phyloP scores from a whole-genome alignment of 768 basidiomycete genomes.

The Dacryopinax primogenitus region DNA sequence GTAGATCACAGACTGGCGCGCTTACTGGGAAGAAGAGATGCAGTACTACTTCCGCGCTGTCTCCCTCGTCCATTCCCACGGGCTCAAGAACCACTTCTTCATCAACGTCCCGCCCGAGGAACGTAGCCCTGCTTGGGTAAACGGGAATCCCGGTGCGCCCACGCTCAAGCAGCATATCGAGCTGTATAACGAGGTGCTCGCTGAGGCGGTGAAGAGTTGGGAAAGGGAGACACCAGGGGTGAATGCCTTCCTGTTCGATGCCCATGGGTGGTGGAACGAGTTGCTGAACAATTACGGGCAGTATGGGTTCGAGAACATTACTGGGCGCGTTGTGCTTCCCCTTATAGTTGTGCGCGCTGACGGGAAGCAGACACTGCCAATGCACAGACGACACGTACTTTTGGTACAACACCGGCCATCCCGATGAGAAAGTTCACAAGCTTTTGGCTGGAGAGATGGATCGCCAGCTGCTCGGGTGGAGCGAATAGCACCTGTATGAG shows the following conservation, averaged over 20 bases:
- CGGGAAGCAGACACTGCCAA: constrained; percentile 35
- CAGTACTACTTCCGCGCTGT: constrained; percentile 39
- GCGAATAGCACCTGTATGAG: no score
- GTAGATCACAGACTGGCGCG: constrained; percentile 37
- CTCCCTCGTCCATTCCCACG: constrained; percentile 15
- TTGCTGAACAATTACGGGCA: constrained; percentile 32
- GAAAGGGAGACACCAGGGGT: constrained; percentile 30
- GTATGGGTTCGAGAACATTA: constrained; percentile 39
- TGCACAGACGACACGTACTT: constrained; percentile 39
- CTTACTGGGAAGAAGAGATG: constrained; percentile 42
- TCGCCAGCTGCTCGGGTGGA: constrained; percentile 24
- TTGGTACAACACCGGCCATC: constrained; percentile 44
- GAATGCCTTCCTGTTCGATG: constrained; percentile 38
- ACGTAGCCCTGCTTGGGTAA: constrained; percentile 32
- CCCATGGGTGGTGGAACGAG: constrained; percentile 38
- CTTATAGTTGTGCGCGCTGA: neutral
- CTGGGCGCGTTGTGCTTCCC: constrained; percentile 28
- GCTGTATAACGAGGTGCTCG: constrained; percentile 35
- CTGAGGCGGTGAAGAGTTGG: constrained; percentile 29
- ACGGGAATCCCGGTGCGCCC: constrained; percentile 21
- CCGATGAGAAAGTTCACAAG: constrained; percentile 38
- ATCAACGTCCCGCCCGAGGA: constrained; percentile 46
- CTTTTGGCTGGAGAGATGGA: constrained; percentile 36
- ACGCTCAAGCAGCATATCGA: constrained; percentile 32
- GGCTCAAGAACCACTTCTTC: constrained; percentile 35